Base-by-base conservation (phyloP, 2,329 filamentous ascomycete genomes). In the Pestalotiopsis sp. region DNA sequence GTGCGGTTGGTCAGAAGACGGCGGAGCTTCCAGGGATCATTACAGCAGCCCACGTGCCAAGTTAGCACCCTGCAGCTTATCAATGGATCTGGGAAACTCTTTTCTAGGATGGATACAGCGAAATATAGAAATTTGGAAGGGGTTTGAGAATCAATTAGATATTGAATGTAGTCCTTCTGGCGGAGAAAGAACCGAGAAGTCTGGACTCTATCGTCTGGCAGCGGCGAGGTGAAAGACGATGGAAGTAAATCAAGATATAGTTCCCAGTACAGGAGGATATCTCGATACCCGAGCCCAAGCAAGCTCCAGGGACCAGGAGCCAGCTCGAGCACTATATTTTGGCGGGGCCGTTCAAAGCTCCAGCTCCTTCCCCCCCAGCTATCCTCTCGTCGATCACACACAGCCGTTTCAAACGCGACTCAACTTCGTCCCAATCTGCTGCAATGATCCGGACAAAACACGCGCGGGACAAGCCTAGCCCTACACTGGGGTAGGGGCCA, bases 321-420 rank as follows among this genome's bases (percentile, higher is more conserved):
- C 17, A 59, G 57, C 57, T 59, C 57, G 13, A 13, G 57, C 13
- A 27, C n/a, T 13, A 13, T 59, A 20, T 23, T 20, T 27, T 20
- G 57, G 57, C 17, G 17, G 17, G 57, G 57, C 23, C 5, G 3
- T 17, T 14, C 57, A 13, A 20, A 20, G 17, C 57, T 23, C 31
- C 38, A 62, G 59, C 59, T 41, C 59, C 59, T 13, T 62, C 27
- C 17, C 14, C 14, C 45, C 27, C 23, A 36, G 20, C 27, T 59
- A 27, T 59, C 57, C 12, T n/a, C 17, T 52, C 23, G 57, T 59
- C 59, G 59, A 62, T 62, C 59, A 62, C 27, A 62, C 59, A 39
- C 59, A 38, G n/a, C 36, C 31, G 59, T 62, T 62, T 62, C 59
- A 62, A 62, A 41, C 31, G 31, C 59, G 59, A 62, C 59, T 62